Percentiles rank a stretch among this genome's conserved stretches.
Evolutionary conservation across 2,329 filamentous ascomycete genomes (phyloP).

Genomic region (Colletotrichum caudatum): DNA sequence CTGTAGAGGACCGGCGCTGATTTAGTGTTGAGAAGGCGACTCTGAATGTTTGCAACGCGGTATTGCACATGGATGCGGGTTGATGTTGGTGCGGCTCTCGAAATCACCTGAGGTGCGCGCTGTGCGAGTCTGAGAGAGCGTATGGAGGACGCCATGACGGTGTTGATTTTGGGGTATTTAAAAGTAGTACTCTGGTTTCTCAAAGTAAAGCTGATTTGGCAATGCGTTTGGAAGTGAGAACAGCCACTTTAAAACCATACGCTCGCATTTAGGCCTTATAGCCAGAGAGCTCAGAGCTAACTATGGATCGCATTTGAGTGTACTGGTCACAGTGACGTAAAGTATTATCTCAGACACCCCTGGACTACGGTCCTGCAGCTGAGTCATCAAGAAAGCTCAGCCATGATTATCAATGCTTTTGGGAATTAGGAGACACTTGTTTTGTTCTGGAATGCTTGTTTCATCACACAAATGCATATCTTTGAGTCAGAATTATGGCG

Average conservation of each 20-base stretch:
- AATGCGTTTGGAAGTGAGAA: not conserved
- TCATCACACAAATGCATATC: too few relatives aligned
- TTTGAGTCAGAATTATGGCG: not conserved
- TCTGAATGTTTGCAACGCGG: not conserved
- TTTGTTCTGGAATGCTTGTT: not conserved
- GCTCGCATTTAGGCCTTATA: not conserved
- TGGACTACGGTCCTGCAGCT: not conserved
- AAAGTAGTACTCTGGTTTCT: too few relatives aligned
- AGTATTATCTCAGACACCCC: conserved; percentile 4
- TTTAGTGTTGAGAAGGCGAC: conserved; percentile 53
- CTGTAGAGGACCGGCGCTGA: conserved; percentile 54
- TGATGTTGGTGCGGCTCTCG: conserved; percentile 10
- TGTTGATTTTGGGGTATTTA: not conserved
- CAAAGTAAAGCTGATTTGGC: not conserved
- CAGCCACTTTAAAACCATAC: accelerated
- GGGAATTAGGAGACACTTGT: not conserved
- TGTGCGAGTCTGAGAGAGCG: conserved; percentile 29
- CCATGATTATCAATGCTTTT: not conserved
- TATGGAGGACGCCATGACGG: conserved; percentile 21
- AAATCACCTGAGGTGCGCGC: conserved; percentile 4
- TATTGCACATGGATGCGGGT: not conserved
- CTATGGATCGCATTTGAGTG: conserved; percentile 9
- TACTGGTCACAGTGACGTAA: conserved; percentile 23
- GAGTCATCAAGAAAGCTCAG: not conserved
- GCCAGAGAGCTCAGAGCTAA: not conserved